Evolutionary conservation across 2,329 filamentous ascomycete genomes (phyloP).

Genomic region (Phoma sp.): DNA sequence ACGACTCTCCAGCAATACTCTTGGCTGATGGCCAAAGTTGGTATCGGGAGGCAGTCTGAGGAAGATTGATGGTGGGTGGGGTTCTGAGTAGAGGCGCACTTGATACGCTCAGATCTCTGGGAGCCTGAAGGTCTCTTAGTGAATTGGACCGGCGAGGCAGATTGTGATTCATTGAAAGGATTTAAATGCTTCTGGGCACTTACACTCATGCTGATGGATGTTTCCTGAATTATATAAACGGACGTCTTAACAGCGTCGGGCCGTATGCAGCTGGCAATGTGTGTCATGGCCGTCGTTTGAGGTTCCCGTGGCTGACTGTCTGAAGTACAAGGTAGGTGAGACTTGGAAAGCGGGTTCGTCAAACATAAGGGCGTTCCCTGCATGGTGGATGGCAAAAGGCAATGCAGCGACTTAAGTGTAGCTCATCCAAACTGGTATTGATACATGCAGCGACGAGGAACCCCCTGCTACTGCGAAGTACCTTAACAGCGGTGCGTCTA

Average conservation of each 20-base stretch:
- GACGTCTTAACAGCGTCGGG: conserved; percentile 38
- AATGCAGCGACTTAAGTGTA: conserved; percentile 46
- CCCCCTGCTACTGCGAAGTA: conserved; percentile 39
- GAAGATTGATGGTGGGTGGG: conserved; percentile 37
- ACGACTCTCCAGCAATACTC: conserved; percentile 36
- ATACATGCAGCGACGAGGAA: conserved; percentile 42
- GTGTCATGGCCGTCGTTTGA: conserved; percentile 50
- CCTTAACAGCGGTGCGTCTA: conserved; percentile 42
- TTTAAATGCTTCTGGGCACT: conserved; percentile 30
- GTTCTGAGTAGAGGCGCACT: conserved; percentile 31
- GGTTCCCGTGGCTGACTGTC: conserved; percentile 44
- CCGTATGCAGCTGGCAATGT: conserved; percentile 54
- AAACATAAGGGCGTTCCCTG: conserved; percentile 51
- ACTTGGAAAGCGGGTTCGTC: conserved; percentile 49
- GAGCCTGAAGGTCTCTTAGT: conserved; percentile 43
- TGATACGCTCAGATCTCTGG: conserved; percentile 28
- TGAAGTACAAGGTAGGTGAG: conserved; percentile 49
- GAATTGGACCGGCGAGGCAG: conserved; percentile 44
- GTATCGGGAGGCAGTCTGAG: conserved; percentile 39
- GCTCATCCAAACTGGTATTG: conserved; percentile 46
- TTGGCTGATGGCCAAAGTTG: conserved; percentile 47
- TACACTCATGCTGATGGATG: conserved; percentile 41
- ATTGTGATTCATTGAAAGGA: conserved; percentile 40
- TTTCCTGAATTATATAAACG: conserved; percentile 50
- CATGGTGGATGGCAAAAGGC: conserved; percentile 44